Conservation (phyloP, 371 early-diverging fungal species). For the Syncephalastrum racemosum region DNA sequence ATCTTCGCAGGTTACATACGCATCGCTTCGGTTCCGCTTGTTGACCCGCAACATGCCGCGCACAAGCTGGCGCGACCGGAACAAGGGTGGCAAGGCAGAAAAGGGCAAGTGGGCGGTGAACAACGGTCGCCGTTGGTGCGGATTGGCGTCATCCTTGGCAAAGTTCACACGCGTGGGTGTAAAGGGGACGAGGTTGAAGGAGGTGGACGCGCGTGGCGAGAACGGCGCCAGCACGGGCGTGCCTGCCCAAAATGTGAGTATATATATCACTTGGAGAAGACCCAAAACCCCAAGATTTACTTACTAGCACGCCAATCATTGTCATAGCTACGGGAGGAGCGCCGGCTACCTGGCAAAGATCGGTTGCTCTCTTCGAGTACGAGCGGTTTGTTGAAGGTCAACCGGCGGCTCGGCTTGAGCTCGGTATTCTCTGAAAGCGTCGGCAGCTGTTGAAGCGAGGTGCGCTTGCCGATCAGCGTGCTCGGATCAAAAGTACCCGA, state of each 20-base stretch:
- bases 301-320: constrained; percentile 37
- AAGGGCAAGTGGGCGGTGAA: constrained; percentile 58
- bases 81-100: constrained; percentile 49
- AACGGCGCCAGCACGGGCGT: constrained; percentile 13
- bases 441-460: constrained; percentile 30
- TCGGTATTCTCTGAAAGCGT: constrained; percentile 25
- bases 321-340: constrained; percentile 38
- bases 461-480: constrained; percentile 18
- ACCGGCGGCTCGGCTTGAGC: constrained; percentile 16
- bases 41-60: constrained; percentile 80
- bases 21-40: constrained; percentile 76
- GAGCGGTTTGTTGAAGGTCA: constrained; percentile 35
- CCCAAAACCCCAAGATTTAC: background rate
- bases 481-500: constrained; percentile 17
- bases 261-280: background rate
- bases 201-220: constrained; percentile 10
- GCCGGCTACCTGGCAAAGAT: constrained; percentile 14
- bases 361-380: constrained; percentile 22
- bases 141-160: constrained; percentile 43
- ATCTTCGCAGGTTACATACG: constrained; percentile 78
- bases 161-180: constrained; percentile 44
- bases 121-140: constrained; percentile 49
- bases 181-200: constrained; percentile 44
- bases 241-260: constrained; percentile 5
- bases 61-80: constrained; percentile 44